phyloP scores from a whole-genome alignment of 2,329 filamentous ascomycete species.

The Cytospora piceae region DNA sequence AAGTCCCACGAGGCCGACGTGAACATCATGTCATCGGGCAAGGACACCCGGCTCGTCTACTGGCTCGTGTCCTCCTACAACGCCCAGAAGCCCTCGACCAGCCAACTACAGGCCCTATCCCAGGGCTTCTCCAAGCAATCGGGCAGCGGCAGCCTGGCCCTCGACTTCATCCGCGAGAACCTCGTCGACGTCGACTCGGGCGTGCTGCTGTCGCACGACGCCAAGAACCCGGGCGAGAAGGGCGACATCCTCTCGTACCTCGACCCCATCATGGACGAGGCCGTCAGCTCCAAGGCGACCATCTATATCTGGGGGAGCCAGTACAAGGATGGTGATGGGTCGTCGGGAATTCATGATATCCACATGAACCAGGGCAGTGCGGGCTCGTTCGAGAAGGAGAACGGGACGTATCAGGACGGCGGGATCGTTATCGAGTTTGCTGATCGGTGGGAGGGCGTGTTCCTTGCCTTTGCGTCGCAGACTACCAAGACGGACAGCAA shows the following conservation, averaged over 20 bases:
- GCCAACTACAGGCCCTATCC: slow-evolving; percentile 27
- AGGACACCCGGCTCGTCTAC: slow-evolving; percentile 48
- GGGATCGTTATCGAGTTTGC: slow-evolving; percentile 41
- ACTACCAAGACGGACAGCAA: slow-evolving; percentile 40
- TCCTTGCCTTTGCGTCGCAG: slow-evolving; percentile 45
- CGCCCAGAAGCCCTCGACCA: slow-evolving; percentile 35
- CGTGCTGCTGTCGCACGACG: slow-evolving; percentile 28
- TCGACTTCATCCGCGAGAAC: slow-evolving; percentile 32
- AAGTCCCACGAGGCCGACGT: slow-evolving; percentile 32
- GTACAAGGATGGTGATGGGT: slow-evolving; percentile 38
- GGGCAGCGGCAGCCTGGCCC: slow-evolving; percentile 28
- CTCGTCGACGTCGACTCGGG: slow-evolving; percentile 34
- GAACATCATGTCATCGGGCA: slow-evolving; percentile 34
- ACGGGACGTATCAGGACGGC: slow-evolving; percentile 43
- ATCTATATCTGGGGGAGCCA: slow-evolving; percentile 45
- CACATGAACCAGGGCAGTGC: slow-evolving; percentile 41
- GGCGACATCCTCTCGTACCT: slow-evolving; percentile 42
- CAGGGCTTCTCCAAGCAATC: slow-evolving; percentile 30
- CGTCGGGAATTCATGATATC: slow-evolving; percentile 48
- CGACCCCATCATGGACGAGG: slow-evolving; percentile 40
- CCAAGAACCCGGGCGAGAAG: slow-evolving; percentile 22
- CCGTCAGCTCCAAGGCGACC: slow-evolving; percentile 41
- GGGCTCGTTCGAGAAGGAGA: slow-evolving; percentile 33
- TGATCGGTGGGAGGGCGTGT: slow-evolving; percentile 44
- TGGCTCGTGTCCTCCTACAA: slow-evolving; percentile 51